Base-by-base conservation (phyloP, 192 early-diverging fungal genomes). In the Hyaloraphidium curvatum region DNA sequence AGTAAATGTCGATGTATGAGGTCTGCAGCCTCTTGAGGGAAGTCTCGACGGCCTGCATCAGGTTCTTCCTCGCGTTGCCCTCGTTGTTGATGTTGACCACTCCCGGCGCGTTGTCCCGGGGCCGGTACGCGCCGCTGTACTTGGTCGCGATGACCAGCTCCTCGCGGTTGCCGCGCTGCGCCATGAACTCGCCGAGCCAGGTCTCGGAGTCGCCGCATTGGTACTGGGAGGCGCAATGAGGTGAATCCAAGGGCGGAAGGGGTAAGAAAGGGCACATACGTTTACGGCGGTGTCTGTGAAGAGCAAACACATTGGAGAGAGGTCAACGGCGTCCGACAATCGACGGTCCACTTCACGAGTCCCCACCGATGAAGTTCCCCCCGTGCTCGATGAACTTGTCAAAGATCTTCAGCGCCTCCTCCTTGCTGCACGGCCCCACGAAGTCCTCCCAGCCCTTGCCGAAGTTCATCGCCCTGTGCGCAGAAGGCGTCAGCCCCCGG, bases 171-270 rank as follows among this genome's bases (percentile, higher is more conserved):
- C 25, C 25, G 5, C 43, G 43, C 25, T 11, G 7, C 43, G 5
- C 43, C 43, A 48, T 48, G 14, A 48, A 21, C 43, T 48, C 43
- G 43, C 43, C 43, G 43, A 48, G 43, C 43, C 43, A 48, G 19
- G 43, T 48, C 43, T 48, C 43, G 23, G 43, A 48, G 23, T 48
- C 43, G 25, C 43, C 43, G 43, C 14, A 25, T 25, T 48, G 43
- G 23, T 48, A 48, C 17, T 25, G 14, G 43, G 17, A 48, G 25
- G 9, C 25, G 5, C 17, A 11, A 25, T 14, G 14, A 7, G 25
- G 43, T 19, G 9, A 9, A 25, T 21, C 7, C 4, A 48, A 22
- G 14, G 9, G 43, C 19, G 5, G 43, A 21, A 48, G 14, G 43
- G 14, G 14, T 48, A n/a, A n/a, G 43, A 14, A 25, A 5, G 11